Conservation (phyloP, 2,329 filamentous ascomycete genomes). For the Microdochium paspali region DNA sequence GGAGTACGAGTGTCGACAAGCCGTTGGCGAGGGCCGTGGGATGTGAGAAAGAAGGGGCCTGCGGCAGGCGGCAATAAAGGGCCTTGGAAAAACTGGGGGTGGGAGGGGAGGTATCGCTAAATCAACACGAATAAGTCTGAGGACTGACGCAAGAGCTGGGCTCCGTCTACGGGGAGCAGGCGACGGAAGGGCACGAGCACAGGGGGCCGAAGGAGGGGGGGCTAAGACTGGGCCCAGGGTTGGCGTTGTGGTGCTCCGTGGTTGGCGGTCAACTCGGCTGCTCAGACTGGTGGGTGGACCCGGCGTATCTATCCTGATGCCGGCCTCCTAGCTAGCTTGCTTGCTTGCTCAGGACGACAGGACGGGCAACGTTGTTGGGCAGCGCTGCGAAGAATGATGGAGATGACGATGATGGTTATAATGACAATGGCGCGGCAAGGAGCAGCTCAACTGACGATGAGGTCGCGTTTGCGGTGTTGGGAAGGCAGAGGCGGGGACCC, state of each 20-base stretch:
- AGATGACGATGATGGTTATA: not conserved
- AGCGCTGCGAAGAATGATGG: not conserved
- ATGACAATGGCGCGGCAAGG: not conserved
- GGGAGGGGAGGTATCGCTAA: not conserved
- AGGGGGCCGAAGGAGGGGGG: not conserved
- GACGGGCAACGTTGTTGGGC: no score
- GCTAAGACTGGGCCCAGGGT: not conserved
- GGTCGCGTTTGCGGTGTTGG: no score
- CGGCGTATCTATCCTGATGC: no score
- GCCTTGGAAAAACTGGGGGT: not conserved
- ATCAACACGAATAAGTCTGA: slow-evolving; percentile 1
- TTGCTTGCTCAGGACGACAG: no score
- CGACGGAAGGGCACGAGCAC: not conserved
- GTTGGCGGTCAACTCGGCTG: not conserved
- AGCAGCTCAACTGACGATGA: no score
- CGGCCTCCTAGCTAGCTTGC: no score
- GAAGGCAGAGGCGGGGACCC: no score
- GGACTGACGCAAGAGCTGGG: not conserved
- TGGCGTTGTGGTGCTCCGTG: no score
- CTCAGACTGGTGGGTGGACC: not conserved
- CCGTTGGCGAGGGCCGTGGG: not conserved
- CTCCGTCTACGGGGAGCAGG: not conserved
- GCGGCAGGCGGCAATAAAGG: not conserved
- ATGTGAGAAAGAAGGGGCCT: not conserved
- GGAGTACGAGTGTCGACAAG: not conserved